These are phyloP conservation scores for Stagonosporopsis vannaccii DNA, from an alignment of 2,329 filamentous ascomycete genomes.

Conservation along the genomic window DNA sequence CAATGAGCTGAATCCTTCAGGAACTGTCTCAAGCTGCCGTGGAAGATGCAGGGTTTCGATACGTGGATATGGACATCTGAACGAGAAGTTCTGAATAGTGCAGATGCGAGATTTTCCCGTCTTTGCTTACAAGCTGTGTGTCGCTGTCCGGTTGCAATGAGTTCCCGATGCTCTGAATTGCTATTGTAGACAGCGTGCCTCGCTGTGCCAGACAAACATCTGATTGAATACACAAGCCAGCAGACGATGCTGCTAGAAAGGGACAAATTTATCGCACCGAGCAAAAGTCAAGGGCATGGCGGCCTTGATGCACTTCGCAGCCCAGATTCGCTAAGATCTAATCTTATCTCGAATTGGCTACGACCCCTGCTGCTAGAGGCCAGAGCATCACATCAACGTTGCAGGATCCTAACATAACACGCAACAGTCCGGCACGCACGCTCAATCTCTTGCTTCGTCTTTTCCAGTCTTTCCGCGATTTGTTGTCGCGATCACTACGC, in stretches of 20 bases:
- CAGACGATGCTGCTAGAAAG: not conserved
- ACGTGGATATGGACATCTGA: not conserved
- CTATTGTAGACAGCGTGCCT: not conserved
- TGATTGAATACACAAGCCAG: not conserved
- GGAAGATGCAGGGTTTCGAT: not conserved
- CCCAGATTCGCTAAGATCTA: conserved; percentile 26
- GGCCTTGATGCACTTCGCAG: not conserved
- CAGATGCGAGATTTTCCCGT: not conserved
- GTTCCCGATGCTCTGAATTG: not conserved
- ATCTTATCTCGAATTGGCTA: conserved; percentile 38
- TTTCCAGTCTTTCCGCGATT: not conserved
- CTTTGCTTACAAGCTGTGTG: not conserved
- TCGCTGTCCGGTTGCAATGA: not conserved
- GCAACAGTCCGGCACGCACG: conserved; percentile 10
- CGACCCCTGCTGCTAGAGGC: conserved; percentile 43
- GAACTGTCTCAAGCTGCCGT: not conserved
- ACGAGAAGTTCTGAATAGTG: not conserved
- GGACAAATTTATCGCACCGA: not conserved
- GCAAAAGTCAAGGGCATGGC: not conserved
- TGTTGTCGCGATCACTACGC: conserved; percentile 13
- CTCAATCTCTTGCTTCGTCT: not conserved
- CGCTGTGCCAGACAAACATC: not conserved
- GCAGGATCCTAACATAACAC: conserved; percentile 30
- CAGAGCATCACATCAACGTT: conserved; percentile 44
- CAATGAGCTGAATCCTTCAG: conserved; percentile 5